phyloP scores from a whole-genome alignment of 2,329 filamentous ascomycete species.

The Rasamsonia emersonii region DNA sequence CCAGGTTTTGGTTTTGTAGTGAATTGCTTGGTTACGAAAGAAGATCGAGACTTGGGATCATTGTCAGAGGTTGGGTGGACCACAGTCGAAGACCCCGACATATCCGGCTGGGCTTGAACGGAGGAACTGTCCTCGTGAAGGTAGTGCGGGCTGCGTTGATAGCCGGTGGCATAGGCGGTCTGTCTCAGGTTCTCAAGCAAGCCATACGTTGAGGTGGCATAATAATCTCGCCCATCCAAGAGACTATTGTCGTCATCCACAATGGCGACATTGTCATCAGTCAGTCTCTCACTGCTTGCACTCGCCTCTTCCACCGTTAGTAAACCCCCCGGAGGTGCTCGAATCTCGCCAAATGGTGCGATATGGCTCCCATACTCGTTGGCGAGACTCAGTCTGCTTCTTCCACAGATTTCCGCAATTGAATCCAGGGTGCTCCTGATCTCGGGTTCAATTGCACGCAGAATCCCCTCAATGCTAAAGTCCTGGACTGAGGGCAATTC shows the following conservation, averaged over 20 bases:
- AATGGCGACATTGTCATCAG: conserved; percentile 28
- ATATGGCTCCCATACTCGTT: conserved; percentile 56
- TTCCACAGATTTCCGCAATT: conserved; percentile 55
- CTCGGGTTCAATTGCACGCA: conserved; percentile 50
- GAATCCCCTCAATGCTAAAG: conserved; percentile 49
- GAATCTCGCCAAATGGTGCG: conserved; percentile 52
- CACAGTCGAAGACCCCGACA: conserved; percentile 7
- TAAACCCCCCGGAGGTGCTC: conserved; percentile 26
- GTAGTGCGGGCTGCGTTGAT: conserved; percentile 12
- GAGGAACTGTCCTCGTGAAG: conserved; percentile 12
- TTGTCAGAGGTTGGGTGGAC: conserved; percentile 4
- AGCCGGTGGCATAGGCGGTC: conserved; percentile 13
- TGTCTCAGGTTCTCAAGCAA: conserved; percentile 27
- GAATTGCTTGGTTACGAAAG: conserved; percentile 20
- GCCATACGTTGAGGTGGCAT: conserved; percentile 28
- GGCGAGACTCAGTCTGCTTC: conserved; percentile 52
- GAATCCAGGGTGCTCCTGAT: conserved; percentile 51
- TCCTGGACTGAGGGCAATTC: conserved; percentile 41
- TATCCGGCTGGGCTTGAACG: conserved; percentile 9
- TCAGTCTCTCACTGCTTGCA: conserved; percentile 27
- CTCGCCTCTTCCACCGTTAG: conserved; percentile 37
- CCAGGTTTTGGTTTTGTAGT: conserved; percentile 17
- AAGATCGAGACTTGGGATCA: conserved; percentile 2
- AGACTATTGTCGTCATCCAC: conserved; percentile 32
- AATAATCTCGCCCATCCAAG: conserved; percentile 26